Evolutionary conservation across 2,329 filamentous ascomycete species (phyloP), one percentile per base, ranked within the genome.

Genomic region (Neofusicoccum kwambonambiense): DNA sequence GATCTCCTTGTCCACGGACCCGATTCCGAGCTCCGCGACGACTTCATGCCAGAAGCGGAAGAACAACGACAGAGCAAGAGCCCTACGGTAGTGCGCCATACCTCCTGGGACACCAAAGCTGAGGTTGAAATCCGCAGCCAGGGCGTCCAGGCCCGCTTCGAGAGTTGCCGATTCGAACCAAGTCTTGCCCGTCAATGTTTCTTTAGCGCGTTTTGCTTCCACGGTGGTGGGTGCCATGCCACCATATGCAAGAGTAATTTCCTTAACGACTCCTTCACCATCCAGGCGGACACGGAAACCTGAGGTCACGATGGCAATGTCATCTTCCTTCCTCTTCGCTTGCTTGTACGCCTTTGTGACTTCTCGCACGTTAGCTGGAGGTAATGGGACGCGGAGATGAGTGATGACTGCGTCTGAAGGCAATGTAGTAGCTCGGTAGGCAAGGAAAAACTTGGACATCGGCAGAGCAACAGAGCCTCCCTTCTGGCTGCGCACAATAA

Each of bases 41-140:
- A 93, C 86, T 65, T 98, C 93, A 71, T 98, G 91, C 76, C 96
- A 97, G 78, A 97, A 98, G n/a, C 92, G 87, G 77, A 97, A 97
- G 78, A 98, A 98, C 80, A 98, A 93, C 0, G 93, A 90, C 58
- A 97, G 81, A 0, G 94, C 93, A 11, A 98, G 80, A 1, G 93
- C 91, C 74, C 93, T 96, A 35, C 94, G 86, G 74, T 97, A 98
- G 1, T 92, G 95, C 0, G 94, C 93, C 95, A 98, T 98, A 27
- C 94, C 94, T 68, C 95, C 94, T 0, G 93, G 94, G 0, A 98
- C 95, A 62, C 91, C 88, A 71, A 94, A 98, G 2, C 86, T 83
- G 39, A 98, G 84, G 72, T 95, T 86, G 72, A 97, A 98, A 71
- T 98, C 94, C 45, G 86, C 81, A 61, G 90, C 91, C 22, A 98